Evolutionary conservation across 768 basidiomycete species (phyloP).

Genomic region (Udeniomyces megalosporus): DNA sequence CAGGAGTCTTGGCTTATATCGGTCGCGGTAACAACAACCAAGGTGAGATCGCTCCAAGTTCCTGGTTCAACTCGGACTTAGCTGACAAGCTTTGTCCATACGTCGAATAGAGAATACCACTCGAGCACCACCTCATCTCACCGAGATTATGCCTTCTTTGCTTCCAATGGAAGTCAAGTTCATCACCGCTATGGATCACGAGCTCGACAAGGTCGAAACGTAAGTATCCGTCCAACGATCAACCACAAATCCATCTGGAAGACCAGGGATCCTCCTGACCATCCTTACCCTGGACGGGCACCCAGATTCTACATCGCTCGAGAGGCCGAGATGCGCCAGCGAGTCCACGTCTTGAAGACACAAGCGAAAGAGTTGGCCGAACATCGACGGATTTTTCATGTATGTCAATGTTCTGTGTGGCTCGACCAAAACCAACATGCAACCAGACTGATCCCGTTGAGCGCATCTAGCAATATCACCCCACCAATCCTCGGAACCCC

Average conservation of each 20-base stretch:
- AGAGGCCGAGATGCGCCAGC: constrained; percentile 43
- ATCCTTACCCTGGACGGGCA: background rate
- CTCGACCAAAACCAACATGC: too few species aligned
- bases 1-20: constrained; percentile 3
- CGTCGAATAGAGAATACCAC: background rate
- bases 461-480: constrained; percentile 11
- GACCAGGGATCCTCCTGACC: background rate
- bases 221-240: too few species aligned
- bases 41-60: background rate
- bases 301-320: constrained; percentile 46
- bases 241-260: too few species aligned
- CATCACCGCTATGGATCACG: constrained; percentile 56
- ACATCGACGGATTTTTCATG: constrained; percentile 40
- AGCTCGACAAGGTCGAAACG: constrained; percentile 67
- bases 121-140: constrained; percentile 17
- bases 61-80: background rate
- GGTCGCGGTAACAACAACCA: background rate
- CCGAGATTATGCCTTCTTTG: constrained; percentile 38
- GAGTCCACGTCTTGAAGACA: constrained; percentile 37
- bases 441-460: too few species aligned
- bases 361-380: constrained; percentile 62
- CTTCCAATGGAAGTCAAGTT: constrained; percentile 50
- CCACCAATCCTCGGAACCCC: background rate
- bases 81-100: background rate
- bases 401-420: background rate